Conservation (phyloP, 1,284 basidiomycete genomes). For the Microbotryum silenes-acaulis region DNA sequence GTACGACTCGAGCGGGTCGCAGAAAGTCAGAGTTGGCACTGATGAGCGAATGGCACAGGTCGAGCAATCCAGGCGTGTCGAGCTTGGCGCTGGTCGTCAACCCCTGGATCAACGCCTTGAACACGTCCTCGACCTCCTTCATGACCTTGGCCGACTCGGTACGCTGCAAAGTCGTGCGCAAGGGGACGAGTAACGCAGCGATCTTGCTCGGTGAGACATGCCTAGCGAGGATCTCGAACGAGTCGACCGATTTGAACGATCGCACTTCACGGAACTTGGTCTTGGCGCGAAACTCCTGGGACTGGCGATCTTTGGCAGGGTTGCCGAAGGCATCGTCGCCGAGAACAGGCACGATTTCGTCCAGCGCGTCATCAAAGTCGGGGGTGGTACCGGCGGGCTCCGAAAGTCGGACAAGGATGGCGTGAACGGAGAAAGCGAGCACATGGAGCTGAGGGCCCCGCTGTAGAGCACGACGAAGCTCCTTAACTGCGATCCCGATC, state of each 20-base stretch:
- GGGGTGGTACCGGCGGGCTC: slow-evolving; percentile 46
- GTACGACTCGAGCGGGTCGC: slow-evolving; percentile 25
- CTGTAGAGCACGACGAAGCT: slow-evolving; percentile 70
- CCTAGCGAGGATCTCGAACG: slow-evolving; percentile 71
- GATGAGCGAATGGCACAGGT: slow-evolving; percentile 81
- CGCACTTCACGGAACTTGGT: slow-evolving; percentile 89
- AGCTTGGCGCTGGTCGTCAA: slow-evolving; percentile 76
- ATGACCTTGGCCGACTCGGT: slow-evolving; percentile 76
- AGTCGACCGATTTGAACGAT: slow-evolving; percentile 69
- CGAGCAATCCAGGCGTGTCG: slow-evolving; percentile 61
- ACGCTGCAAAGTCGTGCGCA: slow-evolving; percentile 77
- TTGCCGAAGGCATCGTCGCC: slow-evolving; percentile 92
- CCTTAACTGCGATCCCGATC: slow-evolving; percentile 65
- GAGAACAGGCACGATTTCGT: slow-evolving; percentile 69
- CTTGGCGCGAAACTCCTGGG: slow-evolving; percentile 70
- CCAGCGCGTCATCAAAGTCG: slow-evolving; percentile 66
- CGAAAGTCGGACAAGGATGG: slow-evolving; percentile 64
- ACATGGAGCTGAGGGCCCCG: slow-evolving; percentile 94
- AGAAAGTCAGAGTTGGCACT: slow-evolving; percentile 78
- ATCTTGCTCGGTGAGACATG: slow-evolving; percentile 67
- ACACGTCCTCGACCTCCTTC: slow-evolving; percentile 77
- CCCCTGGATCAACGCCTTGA: slow-evolving; percentile 73
- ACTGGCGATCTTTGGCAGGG: slow-evolving; percentile 79
- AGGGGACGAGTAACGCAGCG: slow-evolving; percentile 65
- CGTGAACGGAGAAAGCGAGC: slow-evolving; percentile 75